Base-by-base conservation (phyloP, 352 stramenopile genomes). In the Phytophthora rubi region DNA sequence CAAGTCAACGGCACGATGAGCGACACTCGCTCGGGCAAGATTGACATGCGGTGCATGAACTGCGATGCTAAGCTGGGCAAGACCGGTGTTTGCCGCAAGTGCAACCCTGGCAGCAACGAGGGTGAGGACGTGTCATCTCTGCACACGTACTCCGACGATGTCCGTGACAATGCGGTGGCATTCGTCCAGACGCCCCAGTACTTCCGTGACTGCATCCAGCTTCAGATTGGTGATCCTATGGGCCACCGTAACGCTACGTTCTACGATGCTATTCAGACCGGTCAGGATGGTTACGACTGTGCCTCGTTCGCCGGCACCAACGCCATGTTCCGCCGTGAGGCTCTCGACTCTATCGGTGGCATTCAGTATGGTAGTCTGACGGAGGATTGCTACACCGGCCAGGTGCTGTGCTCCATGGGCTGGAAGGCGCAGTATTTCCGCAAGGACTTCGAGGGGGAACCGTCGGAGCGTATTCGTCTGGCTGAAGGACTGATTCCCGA, bases 321-420 rank as follows among this genome's bases (percentile, higher is more conserved):
- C 71, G 86, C 84, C 6, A 82, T 95, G 54, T 87, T 97, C 69
- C 88, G 87, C 71, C 87, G 89, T 62, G 86, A 95, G 63, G 89
- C 89, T n/a, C 65, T 97, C 32, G 87, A 95, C 57, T 94, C 86
- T 54, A 92, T 96, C 48, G 83, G 85, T 18, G 90, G 90, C 7
- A 96, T 97, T 52, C 87, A 94, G 70, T 94, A 94, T 67, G 90
- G 90, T 58, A 91, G 76, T 82, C 72, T 97, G 62, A 97, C 90
- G 12, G 90, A 97, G 62, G 87, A 97, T 74, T 89, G 78, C 54
- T 95, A 92, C 80, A 95, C 88, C 18, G 88, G 88, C 2, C 81
- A 94, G 73, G 78, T 86, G 49, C 73, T 95, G 53, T 92, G 86
- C 54, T 70, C 75, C 7, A 91, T 91, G 86, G 88, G 88, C 45